Conservation (phyloP, 202 grass and related monocot genomes). For the Eragrostis tef region DNA sequence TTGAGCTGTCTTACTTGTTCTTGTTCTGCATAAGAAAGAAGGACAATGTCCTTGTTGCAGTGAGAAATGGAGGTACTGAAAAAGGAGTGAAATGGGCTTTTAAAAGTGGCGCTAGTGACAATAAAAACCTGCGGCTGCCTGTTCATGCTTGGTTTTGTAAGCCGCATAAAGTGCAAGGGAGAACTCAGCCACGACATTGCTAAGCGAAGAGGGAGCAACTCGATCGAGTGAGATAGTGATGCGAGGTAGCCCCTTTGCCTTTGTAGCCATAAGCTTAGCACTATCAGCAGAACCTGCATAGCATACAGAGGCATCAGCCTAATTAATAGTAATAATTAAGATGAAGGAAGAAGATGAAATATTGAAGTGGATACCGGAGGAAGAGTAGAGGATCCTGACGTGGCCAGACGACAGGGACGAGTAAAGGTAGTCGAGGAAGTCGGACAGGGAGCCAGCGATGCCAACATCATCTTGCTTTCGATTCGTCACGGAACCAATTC, state of each 20-base stretch:
- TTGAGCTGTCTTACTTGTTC: slow-evolving; percentile 56
- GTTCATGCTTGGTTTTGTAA: slow-evolving; percentile 54
- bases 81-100: slow-evolving; percentile 1
- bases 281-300: slow-evolving; percentile 40
- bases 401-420: slow-evolving; percentile 64
- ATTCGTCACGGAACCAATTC: neutral
- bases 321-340: no score
- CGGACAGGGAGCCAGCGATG: slow-evolving; percentile 75
- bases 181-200: slow-evolving; percentile 63
- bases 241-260: slow-evolving; percentile 86
- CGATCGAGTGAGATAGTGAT: slow-evolving; percentile 65
- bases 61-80: neutral
- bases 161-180: slow-evolving; percentile 61
- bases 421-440: slow-evolving; percentile 79
- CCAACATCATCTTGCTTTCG: slow-evolving; percentile 82
- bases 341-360: neutral
- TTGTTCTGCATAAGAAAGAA: slow-evolving; percentile 64
- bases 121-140: slow-evolving; percentile 64
- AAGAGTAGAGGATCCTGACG: slow-evolving; percentile 60
- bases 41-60: neutral
- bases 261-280: slow-evolving; percentile 64
- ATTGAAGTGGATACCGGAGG: neutral
- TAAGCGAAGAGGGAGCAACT: slow-evolving; percentile 43
- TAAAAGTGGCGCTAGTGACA: neutral
- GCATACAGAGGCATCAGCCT: neutral